A percentile compares a stretch with the other conserved stretches of the same genome.
Evolutionary conservation across 768 basidiomycete species (phyloP).

Genomic region (Termitomyces sp.): DNA sequence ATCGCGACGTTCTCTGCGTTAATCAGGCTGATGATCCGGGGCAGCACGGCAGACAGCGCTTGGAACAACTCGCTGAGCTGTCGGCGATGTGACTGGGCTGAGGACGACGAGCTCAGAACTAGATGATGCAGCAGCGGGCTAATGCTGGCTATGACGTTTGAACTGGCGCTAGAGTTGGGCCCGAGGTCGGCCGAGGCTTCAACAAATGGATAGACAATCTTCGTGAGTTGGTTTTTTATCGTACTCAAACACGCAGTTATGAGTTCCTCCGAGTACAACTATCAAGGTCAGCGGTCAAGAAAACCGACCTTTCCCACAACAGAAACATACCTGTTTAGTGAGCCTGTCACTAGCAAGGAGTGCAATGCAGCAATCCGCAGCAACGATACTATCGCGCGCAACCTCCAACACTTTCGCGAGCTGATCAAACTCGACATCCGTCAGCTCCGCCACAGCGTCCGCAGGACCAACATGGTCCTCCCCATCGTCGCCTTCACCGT

Average conservation of each 20-base stretch:
- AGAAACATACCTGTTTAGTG: constrained; percentile 67
- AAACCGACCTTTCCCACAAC: too few species aligned
- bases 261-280: constrained; percentile 94
- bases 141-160: constrained; percentile 23
- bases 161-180: constrained; percentile 16
- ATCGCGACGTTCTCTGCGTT: constrained; percentile 69
- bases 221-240: constrained; percentile 76
- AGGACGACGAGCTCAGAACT: constrained; percentile 33
- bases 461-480: constrained; percentile 17
- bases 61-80: constrained; percentile 69
- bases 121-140: constrained; percentile 51
- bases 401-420: constrained; percentile 50
- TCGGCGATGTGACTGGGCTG: constrained; percentile 32
- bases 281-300: neutral
- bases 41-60: constrained; percentile 63
- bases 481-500: constrained; percentile 25
- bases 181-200: constrained; percentile 51
- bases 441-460: constrained; percentile 20
- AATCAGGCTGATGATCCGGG: constrained; percentile 70
- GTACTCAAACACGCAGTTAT: constrained; percentile 73
- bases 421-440: constrained; percentile 44
- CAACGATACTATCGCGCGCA: constrained; percentile 69
- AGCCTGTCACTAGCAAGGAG: constrained; percentile 74
- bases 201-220: constrained; percentile 81
- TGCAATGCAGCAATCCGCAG: constrained; percentile 79